phyloP scores from a whole-genome alignment of 768 basidiomycete species.

The Saitozyma podzolica region DNA sequence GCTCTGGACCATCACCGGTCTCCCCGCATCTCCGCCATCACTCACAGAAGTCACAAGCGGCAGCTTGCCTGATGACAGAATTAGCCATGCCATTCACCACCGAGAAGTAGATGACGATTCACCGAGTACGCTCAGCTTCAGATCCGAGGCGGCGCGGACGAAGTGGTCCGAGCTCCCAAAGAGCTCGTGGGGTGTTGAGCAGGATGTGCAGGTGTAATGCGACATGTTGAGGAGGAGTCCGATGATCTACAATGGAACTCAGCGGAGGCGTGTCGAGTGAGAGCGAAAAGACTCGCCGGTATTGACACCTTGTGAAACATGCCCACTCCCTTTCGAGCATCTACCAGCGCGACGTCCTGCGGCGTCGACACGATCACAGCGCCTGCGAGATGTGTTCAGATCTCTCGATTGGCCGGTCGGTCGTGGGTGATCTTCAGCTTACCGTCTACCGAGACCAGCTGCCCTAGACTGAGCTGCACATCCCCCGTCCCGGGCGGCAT shows the following conservation, averaged over 20 bases:
- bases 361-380: conserved; percentile 93
- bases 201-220: conserved; percentile 75
- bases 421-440: conserved; percentile 27
- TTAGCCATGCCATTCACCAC: neutral
- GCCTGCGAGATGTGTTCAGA: conserved; percentile 57
- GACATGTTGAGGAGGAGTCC: conserved; percentile 88
- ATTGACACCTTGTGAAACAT: conserved; percentile 88
- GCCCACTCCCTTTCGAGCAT: conserved; percentile 86
- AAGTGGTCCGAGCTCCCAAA: conserved; percentile 73
- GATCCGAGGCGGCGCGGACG: conserved; percentile 60
- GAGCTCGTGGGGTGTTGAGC: conserved; percentile 63
- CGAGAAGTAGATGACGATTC: neutral
- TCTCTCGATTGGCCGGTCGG: neutral
- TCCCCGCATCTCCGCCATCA: conserved; percentile 67
- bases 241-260: conserved; percentile 62
- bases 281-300: conserved; percentile 63
- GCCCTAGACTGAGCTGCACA: conserved; percentile 86
- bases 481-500: conserved; percentile 98
- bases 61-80: conserved; percentile 57
- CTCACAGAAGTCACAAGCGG: conserved; percentile 78
- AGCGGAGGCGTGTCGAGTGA: neutral
- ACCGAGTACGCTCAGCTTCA: conserved; percentile 69
- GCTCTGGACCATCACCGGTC: conserved; percentile 50
- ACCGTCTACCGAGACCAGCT: conserved; percentile 83
- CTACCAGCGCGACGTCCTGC: conserved; percentile 87